These are phyloP conservation scores for Cercospora sp. DNA, from an alignment of 2,329 filamentous ascomycete genomes.

Conservation along the genomic window DNA sequence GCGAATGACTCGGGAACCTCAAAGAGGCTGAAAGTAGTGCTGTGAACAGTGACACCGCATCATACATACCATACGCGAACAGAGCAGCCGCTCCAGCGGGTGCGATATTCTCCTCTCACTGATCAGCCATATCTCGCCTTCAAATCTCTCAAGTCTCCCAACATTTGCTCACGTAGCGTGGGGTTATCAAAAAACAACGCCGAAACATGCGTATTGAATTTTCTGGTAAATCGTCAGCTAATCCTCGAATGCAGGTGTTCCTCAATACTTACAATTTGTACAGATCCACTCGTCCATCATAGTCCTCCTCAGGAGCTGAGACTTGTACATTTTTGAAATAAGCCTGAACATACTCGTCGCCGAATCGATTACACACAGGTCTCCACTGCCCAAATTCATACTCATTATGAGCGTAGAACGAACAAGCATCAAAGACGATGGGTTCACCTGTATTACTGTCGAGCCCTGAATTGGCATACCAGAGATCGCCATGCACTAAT, in stretches of 20 bases:
- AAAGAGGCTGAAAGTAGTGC: too few relatives aligned
- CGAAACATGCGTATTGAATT: not conserved
- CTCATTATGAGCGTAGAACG: not conserved
- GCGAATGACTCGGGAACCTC: too few relatives aligned
- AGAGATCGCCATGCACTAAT: not conserved
- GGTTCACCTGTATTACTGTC: not conserved
- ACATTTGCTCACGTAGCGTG: not conserved
- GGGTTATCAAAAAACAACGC: not conserved
- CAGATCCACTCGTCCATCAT: not conserved
- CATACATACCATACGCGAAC: not conserved
- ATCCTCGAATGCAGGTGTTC: not conserved
- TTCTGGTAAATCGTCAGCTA: not conserved
- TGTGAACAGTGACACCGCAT: too few relatives aligned
- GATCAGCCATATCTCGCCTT: not conserved
- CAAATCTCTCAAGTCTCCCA: not conserved
- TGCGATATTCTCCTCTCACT: not conserved
- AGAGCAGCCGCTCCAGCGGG: not conserved
- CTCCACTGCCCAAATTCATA: not conserved
- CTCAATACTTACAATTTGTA: not conserved
- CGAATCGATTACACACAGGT: not conserved
- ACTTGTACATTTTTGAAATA: not conserved
- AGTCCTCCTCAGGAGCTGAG: not conserved
- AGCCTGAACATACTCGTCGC: not conserved
- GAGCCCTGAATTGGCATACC: not conserved
- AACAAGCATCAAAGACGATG: not conserved